Conservation (phyloP, 73 alveolate species). For the Vitrella brassicaformis region DNA sequence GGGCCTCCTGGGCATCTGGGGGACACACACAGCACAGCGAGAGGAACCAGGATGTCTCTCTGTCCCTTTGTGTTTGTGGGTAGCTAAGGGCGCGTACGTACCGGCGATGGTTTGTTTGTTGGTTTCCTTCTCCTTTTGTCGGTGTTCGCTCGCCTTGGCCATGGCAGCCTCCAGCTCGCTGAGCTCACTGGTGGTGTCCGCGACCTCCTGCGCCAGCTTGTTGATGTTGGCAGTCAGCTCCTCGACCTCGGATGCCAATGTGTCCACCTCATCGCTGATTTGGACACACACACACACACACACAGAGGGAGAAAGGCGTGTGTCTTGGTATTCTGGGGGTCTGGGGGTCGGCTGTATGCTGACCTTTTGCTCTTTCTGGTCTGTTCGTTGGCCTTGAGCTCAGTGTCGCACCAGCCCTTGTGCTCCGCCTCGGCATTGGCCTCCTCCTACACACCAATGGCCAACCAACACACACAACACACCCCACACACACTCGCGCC, state of each 20-base stretch:
- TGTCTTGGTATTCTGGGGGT: too few relatives aligned
- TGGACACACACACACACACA: background rate
- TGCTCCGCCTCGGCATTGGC: conserved; percentile 21
- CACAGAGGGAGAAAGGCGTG: background rate
- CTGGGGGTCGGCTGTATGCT: too few relatives aligned
- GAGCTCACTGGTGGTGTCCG: conserved; percentile 7
- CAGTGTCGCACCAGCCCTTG: conserved; percentile 36
- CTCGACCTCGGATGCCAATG: background rate
- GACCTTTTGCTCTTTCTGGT: conserved; percentile 15
- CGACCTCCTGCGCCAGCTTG: conserved; percentile 26
- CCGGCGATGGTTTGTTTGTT: conserved; percentile 6
- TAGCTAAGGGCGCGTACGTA: too few relatives aligned
- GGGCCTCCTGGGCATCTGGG: conserved; percentile 7
- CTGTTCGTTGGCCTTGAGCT: conserved; percentile 26
- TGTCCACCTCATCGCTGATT: background rate
- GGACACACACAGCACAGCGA: too few relatives aligned
- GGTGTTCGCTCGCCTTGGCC: conserved; percentile 22
- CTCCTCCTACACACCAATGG: too few relatives aligned
- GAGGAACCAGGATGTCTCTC: too few relatives aligned
- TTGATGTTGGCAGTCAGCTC: conserved; percentile 2
- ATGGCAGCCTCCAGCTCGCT: conserved; percentile 17
- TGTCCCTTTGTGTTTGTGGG: too few relatives aligned
- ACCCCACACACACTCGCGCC: too few relatives aligned
- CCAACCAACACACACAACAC: too few relatives aligned
- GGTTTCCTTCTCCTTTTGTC: conserved; percentile 7